Percentiles rank a stretch among this genome's conserved stretches.
These are phyloP conservation scores for Plasmodium chabaudi DNA, from an alignment of 169 alveolate species.

Conservation along the genomic window DNA sequence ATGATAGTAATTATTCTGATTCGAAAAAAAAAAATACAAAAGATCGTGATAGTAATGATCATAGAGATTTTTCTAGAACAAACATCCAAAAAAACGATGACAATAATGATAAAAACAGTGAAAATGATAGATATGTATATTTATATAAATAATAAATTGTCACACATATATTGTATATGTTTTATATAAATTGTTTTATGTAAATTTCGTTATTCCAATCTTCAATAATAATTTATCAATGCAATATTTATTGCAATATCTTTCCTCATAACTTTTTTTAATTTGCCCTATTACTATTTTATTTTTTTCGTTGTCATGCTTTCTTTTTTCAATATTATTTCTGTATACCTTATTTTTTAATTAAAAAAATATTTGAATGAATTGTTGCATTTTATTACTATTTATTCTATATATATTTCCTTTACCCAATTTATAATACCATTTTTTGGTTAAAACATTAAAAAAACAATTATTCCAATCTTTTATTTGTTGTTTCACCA, in stretches of 20 bases:
- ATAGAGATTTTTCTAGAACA: constrained; percentile 32
- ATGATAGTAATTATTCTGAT: constrained; percentile 53
- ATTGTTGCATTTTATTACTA: no score
- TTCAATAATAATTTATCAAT: neutral
- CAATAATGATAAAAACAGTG: constrained; percentile 25
- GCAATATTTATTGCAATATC: neutral
- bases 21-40: constrained; percentile 27
- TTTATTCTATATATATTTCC: no score
- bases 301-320: neutral
- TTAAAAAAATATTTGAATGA: no score
- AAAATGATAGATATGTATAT: constrained; percentile 31
- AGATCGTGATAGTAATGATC: constrained; percentile 24
- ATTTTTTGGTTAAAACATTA: no score
- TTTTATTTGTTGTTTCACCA: no score
- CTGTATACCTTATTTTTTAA: no score
- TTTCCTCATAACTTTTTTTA: no score
- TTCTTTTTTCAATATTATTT: neutral
- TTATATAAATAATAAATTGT: neutral
- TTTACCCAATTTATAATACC: no score
- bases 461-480: no score
- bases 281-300: no score
- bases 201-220: neutral
- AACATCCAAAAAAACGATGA: constrained; percentile 26
- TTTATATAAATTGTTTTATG: neutral
- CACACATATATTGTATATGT: neutral